Conservation (phyloP, 148 eudicot genomes). For the Camellia sinensis region DNA sequence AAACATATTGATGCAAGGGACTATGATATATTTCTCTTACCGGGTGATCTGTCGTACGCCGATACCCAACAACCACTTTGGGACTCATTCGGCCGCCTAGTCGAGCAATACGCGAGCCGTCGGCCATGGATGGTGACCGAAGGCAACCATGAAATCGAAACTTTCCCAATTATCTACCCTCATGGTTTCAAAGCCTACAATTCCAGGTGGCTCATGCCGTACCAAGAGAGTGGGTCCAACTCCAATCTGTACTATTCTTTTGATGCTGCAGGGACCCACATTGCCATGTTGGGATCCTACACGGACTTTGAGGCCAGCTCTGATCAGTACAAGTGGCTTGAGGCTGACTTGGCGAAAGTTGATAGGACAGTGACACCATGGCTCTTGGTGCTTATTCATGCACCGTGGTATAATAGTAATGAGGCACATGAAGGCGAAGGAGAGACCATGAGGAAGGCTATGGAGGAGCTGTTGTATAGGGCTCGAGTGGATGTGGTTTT, state of each 20-base stretch:
- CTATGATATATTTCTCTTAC: constrained; percentile 61
- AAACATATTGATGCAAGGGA: constrained; percentile 43
- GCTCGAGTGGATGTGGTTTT: constrained; percentile 74
- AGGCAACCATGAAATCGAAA: constrained; percentile 73
- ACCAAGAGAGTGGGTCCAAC: constrained; percentile 63
- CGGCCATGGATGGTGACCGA: constrained; percentile 93
- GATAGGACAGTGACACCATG: constrained; percentile 66
- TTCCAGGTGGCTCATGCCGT: constrained; percentile 81
- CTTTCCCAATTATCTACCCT: constrained; percentile 55
- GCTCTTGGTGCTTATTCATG: constrained; percentile 62
- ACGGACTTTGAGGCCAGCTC: constrained; percentile 53
- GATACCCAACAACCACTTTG: constrained; percentile 68
- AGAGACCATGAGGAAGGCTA: constrained; percentile 68
- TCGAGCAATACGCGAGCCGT: constrained; percentile 67
- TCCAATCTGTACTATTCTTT: constrained; percentile 87
- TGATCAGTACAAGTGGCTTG: constrained; percentile 77
- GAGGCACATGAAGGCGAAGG: constrained; percentile 81
- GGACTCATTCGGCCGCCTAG: constrained; percentile 88
- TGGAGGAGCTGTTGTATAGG: constrained; percentile 58
- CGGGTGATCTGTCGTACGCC: constrained; percentile 83
- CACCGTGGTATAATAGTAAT: constrained; percentile 86
- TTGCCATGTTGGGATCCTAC: constrained; percentile 74
- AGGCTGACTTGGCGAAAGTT: constrained; percentile 42
- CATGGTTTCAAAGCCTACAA: constrained; percentile 74
- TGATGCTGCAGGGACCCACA: constrained; percentile 64